Conservation (phyloP, 129 eudicot genomes). For the Pittosporum tobira region DNA sequence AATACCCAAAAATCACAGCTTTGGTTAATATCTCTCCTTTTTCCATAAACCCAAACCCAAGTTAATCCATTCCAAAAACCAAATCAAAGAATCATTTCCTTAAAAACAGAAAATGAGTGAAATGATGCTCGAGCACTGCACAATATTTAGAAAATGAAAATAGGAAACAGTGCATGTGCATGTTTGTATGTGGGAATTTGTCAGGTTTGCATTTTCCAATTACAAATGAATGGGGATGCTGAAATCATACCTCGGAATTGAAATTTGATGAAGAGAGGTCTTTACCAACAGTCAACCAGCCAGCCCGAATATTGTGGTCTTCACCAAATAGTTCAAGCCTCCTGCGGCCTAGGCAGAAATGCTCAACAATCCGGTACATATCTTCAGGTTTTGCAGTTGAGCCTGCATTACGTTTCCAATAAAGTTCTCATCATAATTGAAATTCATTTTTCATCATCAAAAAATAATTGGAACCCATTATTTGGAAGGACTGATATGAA, state of each 20-base stretch:
- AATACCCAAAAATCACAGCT: no score
- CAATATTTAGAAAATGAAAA: background rate
- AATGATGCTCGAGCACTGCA: background rate
- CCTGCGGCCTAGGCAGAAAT: constrained; percentile 91
- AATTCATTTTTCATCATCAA: background rate
- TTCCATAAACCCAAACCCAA: no score
- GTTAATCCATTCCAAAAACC: no score
- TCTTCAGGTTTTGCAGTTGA: constrained; percentile 99
- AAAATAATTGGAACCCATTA: constrained; percentile 2
- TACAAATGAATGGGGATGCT: background rate
- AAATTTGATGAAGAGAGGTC: constrained; percentile 87
- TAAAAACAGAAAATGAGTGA: background rate
- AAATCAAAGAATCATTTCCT: background rate
- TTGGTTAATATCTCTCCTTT: no score
- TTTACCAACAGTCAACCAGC: constrained; percentile 98
- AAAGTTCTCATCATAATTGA: background rate
- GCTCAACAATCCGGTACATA: constrained; percentile 93
- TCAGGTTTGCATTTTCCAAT: background rate
- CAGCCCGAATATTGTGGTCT: constrained; percentile 90
- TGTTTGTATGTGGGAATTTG: background rate
- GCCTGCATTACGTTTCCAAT: constrained; percentile 38
- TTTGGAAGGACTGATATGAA: background rate
- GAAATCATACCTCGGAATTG: constrained; percentile 53
- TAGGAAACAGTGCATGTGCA: background rate
- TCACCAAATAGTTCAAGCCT: constrained; percentile 95